Evolutionary conservation across 257 asterid genomes (phyloP), one percentile per base, ranked within the genome.

Genomic region (Rauvolfia tetraphylla): DNA sequence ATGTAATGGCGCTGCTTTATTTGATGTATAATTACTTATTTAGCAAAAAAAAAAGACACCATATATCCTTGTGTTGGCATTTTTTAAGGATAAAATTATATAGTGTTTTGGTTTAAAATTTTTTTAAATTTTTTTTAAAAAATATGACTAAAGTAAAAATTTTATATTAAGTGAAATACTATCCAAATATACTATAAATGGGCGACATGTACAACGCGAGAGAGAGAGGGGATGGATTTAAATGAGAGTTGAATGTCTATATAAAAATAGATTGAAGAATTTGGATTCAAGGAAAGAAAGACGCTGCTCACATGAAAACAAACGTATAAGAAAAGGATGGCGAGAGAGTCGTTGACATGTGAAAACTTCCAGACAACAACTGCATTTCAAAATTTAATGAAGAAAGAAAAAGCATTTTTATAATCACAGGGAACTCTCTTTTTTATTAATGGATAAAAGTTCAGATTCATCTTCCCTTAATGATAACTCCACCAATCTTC

Each of bases 301-400:
- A 80, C 82, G 82, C 79, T 83, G 74, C 79, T 82, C 96, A 85
- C 92, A 87, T 87, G 92, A 86, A 84, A 56, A 79, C 78, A 51
- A 71, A 80, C 89, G 84, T 86, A 83, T 53, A 78, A n/a, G 82
- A 79, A 74, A 79, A 79, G 78, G 85, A 82, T 80, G 79, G 48
- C 71, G 34, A 48, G 81, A 56, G 51, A 68, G 83, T 85, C 86
- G 93, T 86, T 90, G 92, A 90, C 93, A 83, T 71, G 41, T 48
- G 0, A 74, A 39, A 44, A 17, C 84, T 42, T 49, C 20, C 78
- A 39, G 54, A 18, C 62, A 14, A 36, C n/a, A 48, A 23, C 62
- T 33, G 62, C 11, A 68, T 20, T 3, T 1, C 68, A 27, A 10
- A 62, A 62, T 62, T 5, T 27, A 62, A 27, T 31, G 6, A 41